A percentile compares a stretch with the other conserved stretches of the same genome.
Evolutionary conservation across 2,329 filamentous ascomycete genomes (phyloP).

Genomic region (Botrytis paeoniae): DNA sequence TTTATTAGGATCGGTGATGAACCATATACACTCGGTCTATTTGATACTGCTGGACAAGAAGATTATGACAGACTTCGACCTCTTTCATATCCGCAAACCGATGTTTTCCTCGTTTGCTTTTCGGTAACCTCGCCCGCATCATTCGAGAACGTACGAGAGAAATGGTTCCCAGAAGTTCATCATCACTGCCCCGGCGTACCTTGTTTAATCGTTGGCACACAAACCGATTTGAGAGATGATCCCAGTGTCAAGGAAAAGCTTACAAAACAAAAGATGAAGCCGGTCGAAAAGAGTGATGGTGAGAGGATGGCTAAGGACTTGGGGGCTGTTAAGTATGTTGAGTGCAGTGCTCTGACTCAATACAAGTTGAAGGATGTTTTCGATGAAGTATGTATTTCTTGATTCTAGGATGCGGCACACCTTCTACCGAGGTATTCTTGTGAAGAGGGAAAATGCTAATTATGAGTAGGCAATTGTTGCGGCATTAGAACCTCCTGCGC

Average conservation of each 20-base stretch:
- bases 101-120: constrained; percentile 98
- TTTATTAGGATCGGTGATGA: constrained; percentile 89
- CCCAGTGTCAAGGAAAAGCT: constrained; percentile 84
- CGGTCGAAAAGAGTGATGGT: constrained; percentile 87
- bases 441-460: constrained; percentile 70
- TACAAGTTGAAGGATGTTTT: constrained; percentile 99
- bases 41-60: constrained; percentile 98
- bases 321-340: constrained; percentile 97
- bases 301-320: constrained; percentile 96
- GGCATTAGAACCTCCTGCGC: constrained; percentile 80
- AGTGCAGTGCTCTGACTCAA: constrained; percentile 96
- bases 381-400: constrained; percentile 71
- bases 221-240: constrained; percentile 94
- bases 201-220: constrained; percentile 95
- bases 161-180: constrained; percentile 98
- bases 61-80: constrained; percentile 98
- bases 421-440: constrained; percentile 4
- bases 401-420: neutral
- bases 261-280: constrained; percentile 91
- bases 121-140: constrained; percentile 96
- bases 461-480: constrained; percentile 80
- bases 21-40: constrained; percentile 93
- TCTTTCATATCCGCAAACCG: constrained; percentile 95
- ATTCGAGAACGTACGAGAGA: constrained; percentile 98
- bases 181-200: constrained; percentile 98